These are phyloP conservation scores for Fusarium sp. DNA, from an alignment of 2,329 filamentous ascomycete species.

Conservation along the genomic window DNA sequence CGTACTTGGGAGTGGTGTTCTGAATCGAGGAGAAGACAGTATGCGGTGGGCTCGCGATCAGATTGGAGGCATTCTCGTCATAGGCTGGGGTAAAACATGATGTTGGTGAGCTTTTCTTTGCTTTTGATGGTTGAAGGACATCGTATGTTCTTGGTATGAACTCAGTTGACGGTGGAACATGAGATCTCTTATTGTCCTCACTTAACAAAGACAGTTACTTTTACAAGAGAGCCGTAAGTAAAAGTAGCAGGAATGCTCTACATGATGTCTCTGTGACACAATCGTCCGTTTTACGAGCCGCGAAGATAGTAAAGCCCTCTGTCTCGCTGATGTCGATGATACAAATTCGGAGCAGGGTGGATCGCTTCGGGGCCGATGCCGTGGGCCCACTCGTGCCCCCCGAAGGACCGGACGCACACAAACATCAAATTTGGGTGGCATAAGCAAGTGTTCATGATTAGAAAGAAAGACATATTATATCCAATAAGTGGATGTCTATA, in stretches of 20 bases:
- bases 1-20: background rate
- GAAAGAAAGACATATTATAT: background rate
- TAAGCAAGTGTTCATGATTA: background rate
- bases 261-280: background rate
- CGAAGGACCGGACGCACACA: constrained; percentile 1
- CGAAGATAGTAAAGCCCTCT: background rate
- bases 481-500: rapidly evolving
- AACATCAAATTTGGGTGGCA: background rate
- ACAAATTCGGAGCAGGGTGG: background rate
- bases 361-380: background rate
- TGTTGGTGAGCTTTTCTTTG: background rate
- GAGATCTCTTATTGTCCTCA: background rate
- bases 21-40: background rate
- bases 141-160: background rate
- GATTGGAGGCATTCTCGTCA: background rate
- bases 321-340: background rate
- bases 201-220: background rate
- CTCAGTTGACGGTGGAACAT: background rate
- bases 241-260: background rate
- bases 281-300: background rate
- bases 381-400: constrained; percentile 4
- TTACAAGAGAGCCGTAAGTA: rapidly evolving
- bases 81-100: background rate
- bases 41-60: background rate
- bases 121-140: no score